Base-by-base conservation (phyloP, 2,329 filamentous ascomycete genomes). In the Clonostachys sp. region DNA sequence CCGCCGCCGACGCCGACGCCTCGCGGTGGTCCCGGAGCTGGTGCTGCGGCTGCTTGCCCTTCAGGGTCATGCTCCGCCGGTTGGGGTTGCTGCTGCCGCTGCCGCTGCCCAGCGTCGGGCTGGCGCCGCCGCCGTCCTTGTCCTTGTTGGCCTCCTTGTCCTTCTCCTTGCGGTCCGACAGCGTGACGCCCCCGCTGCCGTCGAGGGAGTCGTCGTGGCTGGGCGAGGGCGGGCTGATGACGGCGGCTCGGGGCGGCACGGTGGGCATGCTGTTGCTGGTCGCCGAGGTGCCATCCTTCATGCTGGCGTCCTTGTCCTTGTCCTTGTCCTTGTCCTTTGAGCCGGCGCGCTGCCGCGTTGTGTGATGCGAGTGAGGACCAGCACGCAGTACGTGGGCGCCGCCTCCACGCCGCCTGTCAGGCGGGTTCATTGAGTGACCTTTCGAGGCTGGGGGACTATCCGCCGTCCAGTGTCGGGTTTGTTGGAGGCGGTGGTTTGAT, bases 321-420 rank as follows among this genome's bases (percentile, higher is more conserved):
- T n/a, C 36, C 40, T 40, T 33, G 43, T 44, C 18, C 40, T 14
- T n/a, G 39, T 34, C 17, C 33, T 43, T 12, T 20, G 14, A 12
- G 17, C 20, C 38, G 39, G 39, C 39, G n/a, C 12, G 38, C 36
- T 44, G 45, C 36, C 42, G 35, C 48, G 46, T 33, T 50, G 54
- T 43, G 50, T 54, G 45, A 50, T 50, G 46, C 49, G 49, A 9
- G 47, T 51, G 55, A 9, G 53, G 43, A 5, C 50, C 50, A 6
- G 57, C 46, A 35, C 55, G 57, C 47, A 54, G 52, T 48, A 52
- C 49, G 50, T 57, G 57, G 51, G 20, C 59, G 41, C 20, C 41
- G 17, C 60, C 59, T 47, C 59, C 63, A 52, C 72, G 71, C 56
- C 72, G 71, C 61, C 73, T 75, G 50, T 77, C 71, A 42, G 71